Evolutionary conservation across 1,284 basidiomycete species (phyloP).

Genomic region (Peniophora sp.): DNA sequence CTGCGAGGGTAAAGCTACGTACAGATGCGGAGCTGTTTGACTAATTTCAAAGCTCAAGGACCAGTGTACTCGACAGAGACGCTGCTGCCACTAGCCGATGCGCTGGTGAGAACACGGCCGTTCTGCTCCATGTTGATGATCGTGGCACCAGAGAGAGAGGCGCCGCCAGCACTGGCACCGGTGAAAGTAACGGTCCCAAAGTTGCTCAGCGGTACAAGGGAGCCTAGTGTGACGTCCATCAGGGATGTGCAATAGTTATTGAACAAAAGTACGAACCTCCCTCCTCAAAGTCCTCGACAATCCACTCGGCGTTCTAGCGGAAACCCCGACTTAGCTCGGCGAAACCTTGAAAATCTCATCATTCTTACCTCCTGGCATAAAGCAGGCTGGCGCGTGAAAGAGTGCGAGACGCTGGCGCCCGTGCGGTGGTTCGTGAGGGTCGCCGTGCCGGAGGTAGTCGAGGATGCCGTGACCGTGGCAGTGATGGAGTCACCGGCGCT

Average conservation of each 20-base stretch:
- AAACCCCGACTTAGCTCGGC: no score
- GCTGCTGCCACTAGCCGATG: background rate
- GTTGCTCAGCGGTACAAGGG: background rate
- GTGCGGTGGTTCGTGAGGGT: slow-evolving; percentile 22
- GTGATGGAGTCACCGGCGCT: slow-evolving; percentile 22
- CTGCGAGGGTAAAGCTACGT: no score
- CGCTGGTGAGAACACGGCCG: background rate
- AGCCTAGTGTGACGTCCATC: background rate
- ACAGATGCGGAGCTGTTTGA: no score
- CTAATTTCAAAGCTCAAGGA: no score
- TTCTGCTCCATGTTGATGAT: background rate
- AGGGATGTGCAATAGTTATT: background rate
- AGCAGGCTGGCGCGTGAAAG: slow-evolving; percentile 19
- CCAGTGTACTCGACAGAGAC: background rate
- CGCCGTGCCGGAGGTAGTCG: slow-evolving; percentile 19
- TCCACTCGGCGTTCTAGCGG: slow-evolving; percentile 22
- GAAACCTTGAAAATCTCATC: no score
- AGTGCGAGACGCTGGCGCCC: slow-evolving; percentile 19
- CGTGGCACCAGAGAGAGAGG: background rate
- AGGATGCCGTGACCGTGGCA: slow-evolving; percentile 21
- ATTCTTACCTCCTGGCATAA: slow-evolving; percentile 20
- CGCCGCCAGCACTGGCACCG: background rate
- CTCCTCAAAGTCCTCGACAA: slow-evolving; percentile 22
- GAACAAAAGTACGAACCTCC: background rate
- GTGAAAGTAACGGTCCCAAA: background rate